A percentile compares a stretch with the other conserved stretches of the same genome.
Evolutionary conservation across 2,329 filamentous ascomycete genomes (phyloP).

Genomic region (Trichoderma koningiopsis): DNA sequence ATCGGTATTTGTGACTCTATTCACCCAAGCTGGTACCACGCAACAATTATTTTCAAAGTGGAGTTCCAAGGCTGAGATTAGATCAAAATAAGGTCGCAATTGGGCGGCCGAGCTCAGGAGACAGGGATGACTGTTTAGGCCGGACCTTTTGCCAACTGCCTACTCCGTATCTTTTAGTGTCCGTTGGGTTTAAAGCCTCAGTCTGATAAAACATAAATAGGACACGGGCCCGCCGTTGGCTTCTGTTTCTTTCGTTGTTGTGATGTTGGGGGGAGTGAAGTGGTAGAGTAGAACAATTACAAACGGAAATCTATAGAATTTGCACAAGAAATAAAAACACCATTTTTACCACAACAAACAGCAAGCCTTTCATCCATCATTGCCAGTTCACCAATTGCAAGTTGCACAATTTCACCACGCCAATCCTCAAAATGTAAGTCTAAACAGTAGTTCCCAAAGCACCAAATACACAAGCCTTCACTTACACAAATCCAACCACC

Average conservation of each 20-base stretch:
- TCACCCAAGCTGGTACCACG: not conserved
- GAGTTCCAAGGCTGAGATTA: not conserved
- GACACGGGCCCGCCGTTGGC: not conserved
- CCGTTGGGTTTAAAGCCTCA: not conserved
- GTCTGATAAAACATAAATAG: not conserved
- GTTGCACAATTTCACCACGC: not conserved
- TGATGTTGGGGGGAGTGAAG: not conserved
- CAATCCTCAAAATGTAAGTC: constrained; percentile 9
- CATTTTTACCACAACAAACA: not conserved
- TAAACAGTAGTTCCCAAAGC: too few species aligned
- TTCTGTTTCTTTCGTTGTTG: not conserved
- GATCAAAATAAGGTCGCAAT: not conserved
- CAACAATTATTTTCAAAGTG: not conserved
- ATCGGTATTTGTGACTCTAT: not conserved
- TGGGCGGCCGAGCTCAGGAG: constrained; percentile 5
- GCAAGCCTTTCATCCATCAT: not conserved
- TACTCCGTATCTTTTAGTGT: not conserved
- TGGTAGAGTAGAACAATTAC: not conserved
- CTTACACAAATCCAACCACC: not conserved
- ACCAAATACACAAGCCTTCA: not conserved
- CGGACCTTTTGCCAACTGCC: not conserved
- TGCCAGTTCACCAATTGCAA: not conserved
- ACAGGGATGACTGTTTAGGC: not conserved
- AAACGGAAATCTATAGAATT: not conserved
- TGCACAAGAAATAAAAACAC: not conserved